Evolutionary conservation across 2,329 filamentous ascomycete genomes (phyloP), one percentile per base, ranked within the genome.

Genomic region (Fusarium tricinctum): DNA sequence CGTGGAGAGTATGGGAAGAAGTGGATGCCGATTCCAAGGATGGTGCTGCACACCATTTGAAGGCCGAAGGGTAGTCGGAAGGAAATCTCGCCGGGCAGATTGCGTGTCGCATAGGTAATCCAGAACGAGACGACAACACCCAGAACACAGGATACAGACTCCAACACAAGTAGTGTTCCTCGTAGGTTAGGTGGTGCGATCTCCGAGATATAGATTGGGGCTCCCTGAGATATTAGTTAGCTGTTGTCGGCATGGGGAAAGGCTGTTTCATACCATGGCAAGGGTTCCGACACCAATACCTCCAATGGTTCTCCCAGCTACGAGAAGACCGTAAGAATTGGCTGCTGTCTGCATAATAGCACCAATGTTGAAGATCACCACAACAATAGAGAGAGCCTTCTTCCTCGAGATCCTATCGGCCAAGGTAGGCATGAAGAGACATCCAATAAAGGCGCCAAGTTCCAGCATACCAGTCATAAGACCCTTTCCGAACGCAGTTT

Each of bases 71-170:
- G 13, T 78, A 76, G 1, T 78, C 83, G 14, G 15, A 83, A 67
- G 13, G 82, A 74, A 42, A 82, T 77, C 1, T 81, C 80, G 5
- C 77, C 76, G 0, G 81, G 79, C 35, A 83, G 78, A 47, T 78
- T 77, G 8, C 78, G 74, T 1, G 84, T 86, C 1, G 81, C 85
- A 57, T 86, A 88, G 0, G 83, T 84, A 38, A 85, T 84, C 82
- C 83, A 88, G 69, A 82, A 88, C 2, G 84, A 81, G 14, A 85
- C 77, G 8, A 80, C 77, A 3, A 82, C 80, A 2, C 84, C 83
- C 5, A 84, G 20, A 4, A 58, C 53, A 23, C 54, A 60, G 3
- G 75, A 78, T 46, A 84, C 80, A 61, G 84, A 84, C 72, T 84
- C 81, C 13, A 86, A 70, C 1, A 77, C 81, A 70, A 85, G 81